A percentile compares a stretch with the other conserved stretches of the same genome.
Conservation (phyloP, 805 yeast species). For the Candida arabinofermentans region DNA sequence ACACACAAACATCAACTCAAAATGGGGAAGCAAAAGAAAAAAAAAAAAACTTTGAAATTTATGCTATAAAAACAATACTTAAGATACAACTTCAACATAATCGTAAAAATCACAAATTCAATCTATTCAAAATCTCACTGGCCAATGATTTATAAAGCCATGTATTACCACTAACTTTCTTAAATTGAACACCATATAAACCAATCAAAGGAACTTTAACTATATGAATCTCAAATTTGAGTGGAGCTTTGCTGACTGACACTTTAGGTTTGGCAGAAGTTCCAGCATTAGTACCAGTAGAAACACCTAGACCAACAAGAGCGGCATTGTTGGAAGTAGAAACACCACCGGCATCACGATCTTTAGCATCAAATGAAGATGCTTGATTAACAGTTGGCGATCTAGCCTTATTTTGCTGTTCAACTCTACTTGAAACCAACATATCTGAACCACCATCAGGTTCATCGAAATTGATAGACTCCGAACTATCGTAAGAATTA, state of each 20-base stretch:
- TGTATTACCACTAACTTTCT: conserved; percentile 88
- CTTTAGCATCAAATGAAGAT: conserved; percentile 5
- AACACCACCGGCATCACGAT: not conserved
- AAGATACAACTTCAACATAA: too few species aligned
- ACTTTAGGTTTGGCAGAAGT: conserved; percentile 8
- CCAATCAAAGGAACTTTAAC: conserved; percentile 91
- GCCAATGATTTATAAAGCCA: conserved; percentile 94
- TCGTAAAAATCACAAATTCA: conserved; percentile 46
- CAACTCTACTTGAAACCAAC: conserved; percentile 56
- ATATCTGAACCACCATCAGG: conserved; percentile 47
- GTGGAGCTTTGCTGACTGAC: conserved; percentile 46
- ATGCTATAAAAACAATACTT: too few species aligned
- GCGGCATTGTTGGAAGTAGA: not conserved
- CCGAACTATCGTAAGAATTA: conserved; percentile 49
- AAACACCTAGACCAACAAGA: not conserved
- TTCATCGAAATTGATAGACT: conserved; percentile 55
- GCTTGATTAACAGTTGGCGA: conserved; percentile 12
- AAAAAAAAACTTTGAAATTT: not conserved
- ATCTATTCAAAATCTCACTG: conserved; percentile 69
- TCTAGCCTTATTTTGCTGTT: conserved; percentile 36
- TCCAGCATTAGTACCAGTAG: not conserved
- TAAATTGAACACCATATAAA: conserved; percentile 90
- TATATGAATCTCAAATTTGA: conserved; percentile 85
- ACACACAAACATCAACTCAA: too few species aligned
- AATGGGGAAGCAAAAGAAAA: not conserved